Evolutionary conservation across 1,284 basidiomycete species (phyloP).

Genomic region (Laetiporus sulphureus): DNA sequence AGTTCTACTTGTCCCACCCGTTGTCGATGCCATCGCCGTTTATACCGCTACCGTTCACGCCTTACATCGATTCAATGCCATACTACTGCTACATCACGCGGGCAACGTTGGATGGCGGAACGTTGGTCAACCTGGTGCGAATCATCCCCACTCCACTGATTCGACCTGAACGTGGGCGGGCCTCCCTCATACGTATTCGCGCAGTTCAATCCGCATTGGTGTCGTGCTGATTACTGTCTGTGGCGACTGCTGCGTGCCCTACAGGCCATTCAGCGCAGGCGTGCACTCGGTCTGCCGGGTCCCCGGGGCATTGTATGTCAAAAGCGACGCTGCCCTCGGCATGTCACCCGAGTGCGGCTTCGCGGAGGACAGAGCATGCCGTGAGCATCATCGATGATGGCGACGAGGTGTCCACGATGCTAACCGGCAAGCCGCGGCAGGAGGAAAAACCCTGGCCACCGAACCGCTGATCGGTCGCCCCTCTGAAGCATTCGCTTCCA

Average conservation of each 20-base stretch:
- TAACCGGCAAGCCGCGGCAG: slow-evolving; percentile 65
- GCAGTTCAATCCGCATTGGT: slow-evolving; percentile 52
- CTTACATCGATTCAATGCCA: slow-evolving; percentile 30
- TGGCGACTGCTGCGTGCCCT: slow-evolving; percentile 46
- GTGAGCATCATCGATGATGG: too few relatives aligned
- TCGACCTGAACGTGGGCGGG: slow-evolving; percentile 44
- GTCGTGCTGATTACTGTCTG: slow-evolving; percentile 59
- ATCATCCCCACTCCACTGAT: slow-evolving; percentile 47
- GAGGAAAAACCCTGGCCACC: slow-evolving; percentile 52
- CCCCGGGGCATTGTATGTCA: slow-evolving; percentile 61
- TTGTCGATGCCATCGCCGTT: slow-evolving; percentile 73
- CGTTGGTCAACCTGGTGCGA: slow-evolving; percentile 37
- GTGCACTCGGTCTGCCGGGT: slow-evolving; percentile 61
- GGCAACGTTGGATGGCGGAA: too few relatives aligned
- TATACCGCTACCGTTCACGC: slow-evolving; percentile 48
- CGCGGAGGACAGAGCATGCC: slow-evolving; percentile 66
- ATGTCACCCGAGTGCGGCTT: slow-evolving; percentile 62
- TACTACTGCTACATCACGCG: slow-evolving; percentile 28
- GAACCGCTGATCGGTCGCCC: slow-evolving; percentile 49
- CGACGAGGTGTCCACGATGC: slow-evolving; percentile 50
- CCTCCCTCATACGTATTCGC: slow-evolving; percentile 48
- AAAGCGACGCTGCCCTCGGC: slow-evolving; percentile 37
- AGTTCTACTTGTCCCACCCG: too few relatives aligned
- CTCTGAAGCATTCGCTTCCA: slow-evolving; percentile 36
- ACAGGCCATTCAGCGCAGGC: slow-evolving; percentile 51